Evolutionary conservation across 306 rosid genomes (phyloP), one percentile per base, ranked within the genome.

Genomic region (Calophaca sinica): DNA sequence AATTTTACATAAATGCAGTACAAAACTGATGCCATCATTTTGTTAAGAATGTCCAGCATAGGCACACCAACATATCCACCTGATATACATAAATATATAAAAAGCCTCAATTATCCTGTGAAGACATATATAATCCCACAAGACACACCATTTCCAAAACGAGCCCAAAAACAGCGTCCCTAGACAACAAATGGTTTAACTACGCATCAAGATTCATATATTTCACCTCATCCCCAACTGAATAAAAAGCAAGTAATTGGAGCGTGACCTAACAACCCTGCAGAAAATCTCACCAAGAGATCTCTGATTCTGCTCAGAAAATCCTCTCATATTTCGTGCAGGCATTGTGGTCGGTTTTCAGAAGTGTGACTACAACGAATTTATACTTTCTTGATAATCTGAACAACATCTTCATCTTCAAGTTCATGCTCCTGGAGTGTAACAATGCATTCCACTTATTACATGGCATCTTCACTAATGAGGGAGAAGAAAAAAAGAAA

Each of bases 371-470:
- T 13, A 50, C 7, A 5, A 41, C 36, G n/a, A 66, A 73, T 83
- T 79, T 77, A 92, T 78, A 96, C 89, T 90, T 96, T 92, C 75
- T 96, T 92, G 78, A 96, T 92, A 72, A 92, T 92, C 86, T 94
- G 99, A 78, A 94, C 99, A 38, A 91, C 98, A 39, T 94, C 99
- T 85, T 94, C 99, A 72, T 94, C 99, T 78, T 92, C 97, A 11
- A 92, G 96, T 76, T 85, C 96, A 68, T 90, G 99, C 70, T 94
- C 99, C 99, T 91, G 86, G 45, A 26, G 61, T 14, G 48, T 13
- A 70, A 51, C 41, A 83, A 68, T 9, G 62, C 41, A 41, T 70
- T 69, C 72, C 39, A 33, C 48, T 77, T 36, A 79, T 70, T 55
- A 67, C 59, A 28, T 64, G 14, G 31, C 11, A 54, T 72, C 53